A percentile compares a stretch with the other conserved stretches of the same genome.
Evolutionary conservation across 2,329 filamentous ascomycete species (phyloP).

Genomic region (Nemania diffusa): DNA sequence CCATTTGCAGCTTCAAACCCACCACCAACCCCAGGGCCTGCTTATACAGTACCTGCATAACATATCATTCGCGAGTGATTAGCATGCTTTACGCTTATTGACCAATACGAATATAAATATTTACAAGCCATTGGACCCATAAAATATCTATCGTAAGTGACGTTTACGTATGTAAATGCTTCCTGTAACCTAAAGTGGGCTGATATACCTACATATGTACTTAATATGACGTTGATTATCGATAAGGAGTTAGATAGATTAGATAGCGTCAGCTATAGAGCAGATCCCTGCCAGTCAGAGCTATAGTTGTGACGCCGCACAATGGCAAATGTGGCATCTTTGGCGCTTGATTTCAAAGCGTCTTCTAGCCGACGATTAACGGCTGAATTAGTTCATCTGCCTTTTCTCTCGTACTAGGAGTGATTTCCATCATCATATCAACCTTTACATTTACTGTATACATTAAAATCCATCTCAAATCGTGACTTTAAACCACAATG

Average conservation of each 20-base stretch:
- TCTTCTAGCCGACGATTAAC: slow-evolving; percentile 18
- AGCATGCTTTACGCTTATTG: background rate
- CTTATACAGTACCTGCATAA: background rate
- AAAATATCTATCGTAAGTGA: slow-evolving; percentile 4
- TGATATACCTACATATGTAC: background rate
- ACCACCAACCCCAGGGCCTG: background rate
- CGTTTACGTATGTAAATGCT: background rate
- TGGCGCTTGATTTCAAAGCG: slow-evolving; percentile 39
- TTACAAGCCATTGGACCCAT: too few relatives aligned
- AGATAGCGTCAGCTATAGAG: slow-evolving; percentile 3
- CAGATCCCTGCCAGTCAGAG: slow-evolving; percentile 33
- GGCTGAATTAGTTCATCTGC: slow-evolving; percentile 19
- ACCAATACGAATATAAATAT: background rate
- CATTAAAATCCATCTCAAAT: slow-evolving; percentile 21
- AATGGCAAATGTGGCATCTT: slow-evolving; percentile 42
- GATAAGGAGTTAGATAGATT: background rate
- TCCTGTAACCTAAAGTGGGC: background rate
- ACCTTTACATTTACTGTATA: slow-evolving; percentile 9
- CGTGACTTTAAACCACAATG: slow-evolving; percentile 48
- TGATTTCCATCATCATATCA: background rate
- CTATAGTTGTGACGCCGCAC: slow-evolving; percentile 33
- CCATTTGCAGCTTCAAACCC: too few relatives aligned
- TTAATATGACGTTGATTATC: background rate
- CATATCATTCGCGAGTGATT: background rate
- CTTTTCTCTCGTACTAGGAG: slow-evolving; percentile 1